A percentile compares a stretch with the other conserved stretches of the same genome.
Evolutionary conservation across 2,329 filamentous ascomycete species (phyloP).

Genomic region (Aureobasidium sp.): DNA sequence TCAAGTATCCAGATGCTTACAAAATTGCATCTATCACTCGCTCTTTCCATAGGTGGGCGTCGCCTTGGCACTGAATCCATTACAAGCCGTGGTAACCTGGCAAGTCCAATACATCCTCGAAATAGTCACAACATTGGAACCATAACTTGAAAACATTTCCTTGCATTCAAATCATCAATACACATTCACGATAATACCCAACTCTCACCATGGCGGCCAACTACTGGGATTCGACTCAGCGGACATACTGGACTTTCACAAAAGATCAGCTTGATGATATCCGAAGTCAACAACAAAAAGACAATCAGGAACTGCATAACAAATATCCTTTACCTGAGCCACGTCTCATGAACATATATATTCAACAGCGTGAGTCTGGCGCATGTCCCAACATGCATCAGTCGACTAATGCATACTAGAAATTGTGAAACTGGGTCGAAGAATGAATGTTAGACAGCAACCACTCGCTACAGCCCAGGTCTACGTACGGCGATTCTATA

Average conservation of each 20-base stretch:
- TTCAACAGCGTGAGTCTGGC: conserved; percentile 67
- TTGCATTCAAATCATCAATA: neutral
- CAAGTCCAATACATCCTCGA: neutral
- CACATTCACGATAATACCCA: neutral
- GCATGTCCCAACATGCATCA: neutral
- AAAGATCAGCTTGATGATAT: conserved; percentile 70
- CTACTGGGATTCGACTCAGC: conserved; percentile 94
- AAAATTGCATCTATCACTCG: neutral
- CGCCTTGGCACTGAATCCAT: neutral
- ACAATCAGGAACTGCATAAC: conserved; percentile 56
- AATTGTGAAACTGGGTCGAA: conserved; percentile 73
- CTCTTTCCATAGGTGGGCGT: neutral
- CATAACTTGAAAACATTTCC: neutral
- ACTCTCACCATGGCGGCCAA: conserved; percentile 69
- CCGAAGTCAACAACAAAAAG: conserved; percentile 54
- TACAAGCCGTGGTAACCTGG: neutral
- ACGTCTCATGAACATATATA: conserved; percentile 81
- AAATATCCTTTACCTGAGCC: conserved; percentile 77
- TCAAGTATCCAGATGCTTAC: neutral
- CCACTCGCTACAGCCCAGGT: conserved; percentile 89
- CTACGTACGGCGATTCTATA: conserved; percentile 91
- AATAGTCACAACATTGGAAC: neutral
- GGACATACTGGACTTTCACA: conserved; percentile 83
- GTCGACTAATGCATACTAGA: conserved; percentile 43
- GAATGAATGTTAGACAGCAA: conserved; percentile 80